phyloP scores from a whole-genome alignment of 1,139 yeast genomes.

The Candida sanyaensis region DNA sequence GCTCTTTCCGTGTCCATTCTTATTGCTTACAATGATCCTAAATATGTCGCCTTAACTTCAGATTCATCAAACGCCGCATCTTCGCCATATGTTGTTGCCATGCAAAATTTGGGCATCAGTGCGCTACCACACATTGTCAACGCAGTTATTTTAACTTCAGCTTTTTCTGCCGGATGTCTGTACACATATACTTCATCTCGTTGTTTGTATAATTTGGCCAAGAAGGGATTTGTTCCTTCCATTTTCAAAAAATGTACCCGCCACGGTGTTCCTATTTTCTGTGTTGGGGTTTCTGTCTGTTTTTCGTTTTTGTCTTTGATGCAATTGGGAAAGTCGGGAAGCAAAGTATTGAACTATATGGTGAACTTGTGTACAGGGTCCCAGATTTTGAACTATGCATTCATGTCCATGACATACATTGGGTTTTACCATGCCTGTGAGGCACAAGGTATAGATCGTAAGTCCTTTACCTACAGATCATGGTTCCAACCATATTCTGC shows the following conservation, averaged over 20 bases:
- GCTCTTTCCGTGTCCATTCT: conserved; percentile 43
- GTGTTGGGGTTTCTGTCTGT: conserved; percentile 27
- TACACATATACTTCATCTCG: conserved; percentile 47
- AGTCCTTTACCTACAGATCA: conserved; percentile 33
- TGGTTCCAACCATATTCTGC: conserved; percentile 31
- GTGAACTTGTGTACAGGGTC: conserved; percentile 27
- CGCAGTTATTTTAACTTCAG: conserved; percentile 29
- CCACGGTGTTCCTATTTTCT: conserved; percentile 20
- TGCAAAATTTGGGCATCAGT: conserved; percentile 38
- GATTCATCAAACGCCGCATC: conserved; percentile 31
- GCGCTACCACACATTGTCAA: conserved; percentile 46
- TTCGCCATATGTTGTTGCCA: conserved; percentile 49
- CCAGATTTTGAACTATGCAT: conserved; percentile 27
- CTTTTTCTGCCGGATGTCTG: conserved; percentile 48
- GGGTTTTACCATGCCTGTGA: conserved; percentile 22
- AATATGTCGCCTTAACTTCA: conserved; percentile 25
- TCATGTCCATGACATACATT: conserved; percentile 33
- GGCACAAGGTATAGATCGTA: conserved; percentile 40
- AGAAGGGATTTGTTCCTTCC: conserved; percentile 41
- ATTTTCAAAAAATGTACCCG: conserved; percentile 37
- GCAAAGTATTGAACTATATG: conserved; percentile 30
- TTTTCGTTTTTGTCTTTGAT: conserved; percentile 31
- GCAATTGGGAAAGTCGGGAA: conserved; percentile 23
- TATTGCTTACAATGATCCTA: conserved; percentile 43
- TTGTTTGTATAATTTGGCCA: conserved; percentile 41